A percentile compares a stretch with the other conserved stretches of the same genome.
These are phyloP conservation scores for Pichia cephalocereana DNA, from an alignment of 805 yeast species.

Conservation along the genomic window DNA sequence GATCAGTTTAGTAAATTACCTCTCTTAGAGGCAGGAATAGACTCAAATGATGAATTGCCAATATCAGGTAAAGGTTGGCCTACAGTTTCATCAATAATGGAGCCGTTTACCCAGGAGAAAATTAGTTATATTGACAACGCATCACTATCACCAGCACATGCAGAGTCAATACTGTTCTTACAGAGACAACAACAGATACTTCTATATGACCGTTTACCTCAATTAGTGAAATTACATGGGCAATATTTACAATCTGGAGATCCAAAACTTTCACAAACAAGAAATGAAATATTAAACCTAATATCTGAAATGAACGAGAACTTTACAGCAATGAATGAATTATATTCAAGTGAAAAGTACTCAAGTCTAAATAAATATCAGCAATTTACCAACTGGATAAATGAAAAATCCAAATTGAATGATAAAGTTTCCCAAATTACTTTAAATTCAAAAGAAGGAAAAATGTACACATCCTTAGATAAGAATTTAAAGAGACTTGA, in stretches of 20 bases:
- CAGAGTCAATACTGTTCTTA: constrained; percentile 26
- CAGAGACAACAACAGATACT: constrained; percentile 23
- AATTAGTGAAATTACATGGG: constrained; percentile 21
- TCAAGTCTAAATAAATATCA: constrained; percentile 9
- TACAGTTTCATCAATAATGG: neutral
- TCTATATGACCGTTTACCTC: constrained; percentile 15
- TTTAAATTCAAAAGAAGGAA: constrained; percentile 33
- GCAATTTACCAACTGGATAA: constrained; percentile 33
- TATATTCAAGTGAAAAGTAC: constrained; percentile 31
- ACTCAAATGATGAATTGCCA: too few relatives aligned
- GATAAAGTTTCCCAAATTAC: constrained; percentile 30
- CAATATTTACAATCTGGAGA: constrained; percentile 27
- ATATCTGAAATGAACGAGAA: constrained; percentile 32
- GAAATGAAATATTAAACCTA: constrained; percentile 23
- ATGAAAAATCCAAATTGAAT: constrained; percentile 26
- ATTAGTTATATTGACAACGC: too few relatives aligned
- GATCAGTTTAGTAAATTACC: too few relatives aligned
- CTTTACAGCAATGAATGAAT: constrained; percentile 36
- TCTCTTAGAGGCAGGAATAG: too few relatives aligned
- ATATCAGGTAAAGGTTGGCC: neutral
- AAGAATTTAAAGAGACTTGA: constrained; percentile 27
- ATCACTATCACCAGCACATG: too few relatives aligned
- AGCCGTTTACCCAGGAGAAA: too few relatives aligned
- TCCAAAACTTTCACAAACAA: constrained; percentile 21
- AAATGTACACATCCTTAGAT: constrained; percentile 29